Evolutionary conservation across 257 asterid genomes (phyloP).

Genomic region (Solanum bukasovii): DNA sequence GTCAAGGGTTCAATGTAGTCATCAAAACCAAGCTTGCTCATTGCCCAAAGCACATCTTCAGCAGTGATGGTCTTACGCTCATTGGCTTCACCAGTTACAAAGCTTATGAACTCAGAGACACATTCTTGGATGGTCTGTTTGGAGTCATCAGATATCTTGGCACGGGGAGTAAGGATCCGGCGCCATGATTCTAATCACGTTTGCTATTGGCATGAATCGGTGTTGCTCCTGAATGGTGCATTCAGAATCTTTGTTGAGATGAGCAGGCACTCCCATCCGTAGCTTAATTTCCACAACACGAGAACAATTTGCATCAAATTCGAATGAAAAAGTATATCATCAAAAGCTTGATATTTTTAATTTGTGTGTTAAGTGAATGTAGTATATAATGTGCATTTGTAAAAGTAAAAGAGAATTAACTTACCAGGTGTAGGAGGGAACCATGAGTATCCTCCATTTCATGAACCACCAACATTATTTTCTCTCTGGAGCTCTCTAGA

Average conservation of each 20-base stretch:
- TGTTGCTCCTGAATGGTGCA: constrained; percentile 90
- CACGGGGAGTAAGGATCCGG: constrained; percentile 71
- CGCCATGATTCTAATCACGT: constrained; percentile 91
- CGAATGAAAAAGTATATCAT: neutral
- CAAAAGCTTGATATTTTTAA: neutral
- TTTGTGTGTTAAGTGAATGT: neutral
- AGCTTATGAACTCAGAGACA: constrained; percentile 87
- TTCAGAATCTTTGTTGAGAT: constrained; percentile 28
- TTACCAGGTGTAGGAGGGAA: constrained; percentile 3
- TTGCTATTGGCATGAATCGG: constrained; percentile 82
- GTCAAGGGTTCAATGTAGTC: constrained; percentile 48
- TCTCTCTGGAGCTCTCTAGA: neutral
- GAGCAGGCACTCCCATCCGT: constrained; percentile 39
- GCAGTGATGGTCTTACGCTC: constrained; percentile 96
- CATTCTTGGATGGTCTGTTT: constrained; percentile 95
- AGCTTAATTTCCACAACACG: neutral
- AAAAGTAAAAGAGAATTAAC: neutral
- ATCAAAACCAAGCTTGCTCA: constrained; percentile 96
- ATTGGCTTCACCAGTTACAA: constrained; percentile 91
- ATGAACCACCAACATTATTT: constrained; percentile 33
- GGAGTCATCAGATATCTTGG: constrained; percentile 89
- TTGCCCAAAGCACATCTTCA: constrained; percentile 89
- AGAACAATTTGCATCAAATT: neutral
- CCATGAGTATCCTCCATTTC: constrained; percentile 45
- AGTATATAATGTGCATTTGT: neutral